Conservation (phyloP, 1,284 basidiomycete genomes). For the Bothia castanella region DNA sequence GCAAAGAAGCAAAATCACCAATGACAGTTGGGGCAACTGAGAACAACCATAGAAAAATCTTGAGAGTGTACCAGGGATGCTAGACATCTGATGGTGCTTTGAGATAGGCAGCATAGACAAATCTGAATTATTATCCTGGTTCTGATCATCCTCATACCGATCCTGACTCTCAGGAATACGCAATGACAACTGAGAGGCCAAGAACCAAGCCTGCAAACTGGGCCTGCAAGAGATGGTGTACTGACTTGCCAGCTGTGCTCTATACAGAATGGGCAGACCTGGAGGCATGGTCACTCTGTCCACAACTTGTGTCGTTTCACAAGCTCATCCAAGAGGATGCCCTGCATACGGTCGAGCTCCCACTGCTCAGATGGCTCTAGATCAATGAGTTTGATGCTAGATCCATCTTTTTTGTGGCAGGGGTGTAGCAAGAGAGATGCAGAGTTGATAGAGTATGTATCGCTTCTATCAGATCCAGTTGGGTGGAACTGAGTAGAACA, state of each 20-base stretch:
- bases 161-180: conserved; percentile 34
- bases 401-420: conserved; percentile 25
- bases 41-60: conserved; percentile 31
- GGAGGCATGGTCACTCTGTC: neutral
- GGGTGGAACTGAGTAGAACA: conserved; percentile 3
- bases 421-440: conserved; percentile 14
- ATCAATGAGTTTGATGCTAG: conserved; percentile 31
- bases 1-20: conserved; percentile 32
- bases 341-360: too few species aligned
- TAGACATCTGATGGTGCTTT: conserved; percentile 31
- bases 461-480: conserved; percentile 24
- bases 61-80: conserved; percentile 33
- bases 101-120: conserved; percentile 32
- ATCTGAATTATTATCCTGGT: conserved; percentile 32
- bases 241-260: conserved; percentile 31
- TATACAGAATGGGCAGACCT: conserved; percentile 15
- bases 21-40: conserved; percentile 33
- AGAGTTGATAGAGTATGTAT: conserved; percentile 21
- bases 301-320: conserved; percentile 10
- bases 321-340: conserved; percentile 22
- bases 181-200: conserved; percentile 32
- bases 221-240: conserved; percentile 28
- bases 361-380: too few species aligned
- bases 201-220: conserved; percentile 30
- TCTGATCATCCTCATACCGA: conserved; percentile 30